These are phyloP conservation scores for Berberis vulgaris DNA, from an alignment of 164 flowering plant species.

Conservation along the genomic window DNA sequence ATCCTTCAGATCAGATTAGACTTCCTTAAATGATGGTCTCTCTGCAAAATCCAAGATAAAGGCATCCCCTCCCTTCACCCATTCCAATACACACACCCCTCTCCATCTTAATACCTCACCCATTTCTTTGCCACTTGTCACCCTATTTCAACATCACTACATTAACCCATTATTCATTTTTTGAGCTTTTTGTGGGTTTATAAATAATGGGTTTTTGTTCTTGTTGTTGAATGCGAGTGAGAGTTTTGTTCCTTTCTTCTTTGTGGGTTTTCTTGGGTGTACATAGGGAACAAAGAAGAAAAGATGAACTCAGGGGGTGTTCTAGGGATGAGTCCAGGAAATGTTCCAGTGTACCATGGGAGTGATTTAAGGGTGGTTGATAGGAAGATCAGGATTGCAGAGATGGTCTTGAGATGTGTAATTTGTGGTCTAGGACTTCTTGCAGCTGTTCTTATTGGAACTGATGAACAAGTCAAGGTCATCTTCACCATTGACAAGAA, in stretches of 20 bases:
- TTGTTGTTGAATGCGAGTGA: slow-evolving; percentile 2
- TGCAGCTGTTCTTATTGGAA: slow-evolving; percentile 66
- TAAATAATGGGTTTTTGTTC: slow-evolving; percentile 14
- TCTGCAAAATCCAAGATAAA: neutral
- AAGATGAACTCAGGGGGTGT: slow-evolving; percentile 58
- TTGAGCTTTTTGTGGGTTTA: slow-evolving; percentile 11
- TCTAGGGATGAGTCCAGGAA: slow-evolving; percentile 72
- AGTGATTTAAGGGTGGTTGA: slow-evolving; percentile 49
- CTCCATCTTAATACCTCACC: neutral
- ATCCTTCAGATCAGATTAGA: neutral
- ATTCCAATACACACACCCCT: slow-evolving; percentile 8
- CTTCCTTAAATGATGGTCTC: slow-evolving; percentile 9
- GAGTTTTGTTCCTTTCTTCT: slow-evolving; percentile 3
- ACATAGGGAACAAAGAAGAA: neutral
- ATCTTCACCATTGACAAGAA: slow-evolving; percentile 67
- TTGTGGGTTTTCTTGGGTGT: neutral
- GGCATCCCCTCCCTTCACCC: slow-evolving; percentile 1
- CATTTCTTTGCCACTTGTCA: slow-evolving; percentile 12
- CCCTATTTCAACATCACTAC: neutral
- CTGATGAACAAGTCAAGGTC: slow-evolving; percentile 61
- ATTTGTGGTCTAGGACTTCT: slow-evolving; percentile 60
- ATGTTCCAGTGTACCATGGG: slow-evolving; percentile 63
- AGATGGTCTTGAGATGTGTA: slow-evolving; percentile 65
- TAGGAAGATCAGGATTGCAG: slow-evolving; percentile 59
- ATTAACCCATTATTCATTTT: neutral